Evolutionary conservation across 106 monocot genomes (phyloP), one percentile per base, ranked within the genome.

Genomic region (Iris macrosiphon): DNA sequence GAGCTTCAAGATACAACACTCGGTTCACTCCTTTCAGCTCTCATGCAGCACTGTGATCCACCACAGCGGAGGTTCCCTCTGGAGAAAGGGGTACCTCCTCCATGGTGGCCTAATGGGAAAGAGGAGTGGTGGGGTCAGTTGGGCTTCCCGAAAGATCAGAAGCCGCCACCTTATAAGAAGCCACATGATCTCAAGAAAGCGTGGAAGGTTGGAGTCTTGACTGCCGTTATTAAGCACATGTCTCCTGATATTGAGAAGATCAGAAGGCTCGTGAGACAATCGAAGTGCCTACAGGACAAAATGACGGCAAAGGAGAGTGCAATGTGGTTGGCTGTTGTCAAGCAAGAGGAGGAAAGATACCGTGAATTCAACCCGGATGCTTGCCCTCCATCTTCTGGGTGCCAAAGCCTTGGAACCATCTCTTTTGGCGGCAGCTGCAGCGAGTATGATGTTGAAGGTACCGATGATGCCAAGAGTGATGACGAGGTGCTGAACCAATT

Each of bases 281-380:
- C 82, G 7, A 87, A 87, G 75, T 87, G 87, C 52, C 74, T 87
- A n/a, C 87, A 87, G 39, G 87, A 87, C 68, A 87, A 87, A 64
- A 87, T 87, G 87, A 87, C 87, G 0, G 87, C 87, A 4, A 87
- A 82, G 61, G 87, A 87, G 77, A 87, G 77, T 21, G 62, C 78
- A 1, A 87, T 78, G 24, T 87, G 87, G 87, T 57, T 82, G 19
- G 72, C 82, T 4, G 87, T 87, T 7, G 65, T 87, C 27, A 82
- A 78, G 40, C 87, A 82, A 51, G 87, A 87, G 57, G 87, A 87
- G 72, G 72, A 71, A 4, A 29, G 64, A n/a, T 75, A 68, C 39
- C 18, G 71, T 51, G 52, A 78, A 38, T 56, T 78, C 12, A 24
- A 87, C 49, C 87, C 82, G 0, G 64, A 70, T 18, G 74, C 72